A percentile compares a stretch with the other conserved stretches of the same genome.
Conservation (phyloP, 2,329 filamentous ascomycete genomes). For the Neodidymelliopsis sp. region DNA sequence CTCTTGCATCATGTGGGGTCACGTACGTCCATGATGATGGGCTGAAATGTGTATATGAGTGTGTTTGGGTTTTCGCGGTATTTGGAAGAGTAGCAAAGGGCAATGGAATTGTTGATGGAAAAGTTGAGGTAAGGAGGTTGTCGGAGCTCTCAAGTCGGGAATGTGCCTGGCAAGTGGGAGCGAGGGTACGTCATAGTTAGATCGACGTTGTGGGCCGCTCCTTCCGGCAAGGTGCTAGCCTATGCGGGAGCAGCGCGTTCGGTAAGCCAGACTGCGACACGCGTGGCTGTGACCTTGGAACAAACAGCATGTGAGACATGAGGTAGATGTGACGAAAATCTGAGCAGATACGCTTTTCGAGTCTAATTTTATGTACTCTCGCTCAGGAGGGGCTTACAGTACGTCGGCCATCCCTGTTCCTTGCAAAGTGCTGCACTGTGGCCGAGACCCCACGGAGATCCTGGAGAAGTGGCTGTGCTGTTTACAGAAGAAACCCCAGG, state of each 20-base stretch:
- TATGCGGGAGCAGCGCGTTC: background rate
- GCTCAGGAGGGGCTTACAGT: too few relatives aligned
- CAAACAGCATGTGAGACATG: slow-evolving; percentile 3
- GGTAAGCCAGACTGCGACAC: slow-evolving; percentile 1
- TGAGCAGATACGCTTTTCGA: background rate
- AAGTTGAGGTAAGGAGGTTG: background rate
- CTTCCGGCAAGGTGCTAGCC: slow-evolving; percentile 2
- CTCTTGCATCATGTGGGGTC: background rate
- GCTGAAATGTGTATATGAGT: background rate
- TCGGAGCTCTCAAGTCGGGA: slow-evolving; percentile 14
- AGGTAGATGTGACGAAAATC: slow-evolving; percentile 6
- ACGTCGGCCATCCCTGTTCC: too few relatives aligned
- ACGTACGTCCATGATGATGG: slow-evolving; percentile 16
- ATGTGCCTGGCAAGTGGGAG: slow-evolving; percentile 9
- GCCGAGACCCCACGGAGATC: background rate
- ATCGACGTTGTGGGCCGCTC: too few relatives aligned
- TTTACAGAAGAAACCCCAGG: too few relatives aligned
- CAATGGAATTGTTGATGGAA: background rate
- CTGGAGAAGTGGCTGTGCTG: slow-evolving; percentile 2
- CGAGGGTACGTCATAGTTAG: slow-evolving; percentile 15
- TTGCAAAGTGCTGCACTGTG: background rate
- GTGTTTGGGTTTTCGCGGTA: background rate
- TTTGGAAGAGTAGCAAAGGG: background rate
- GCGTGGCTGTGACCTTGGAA: slow-evolving; percentile 11
- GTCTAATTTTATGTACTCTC: too few relatives aligned